Evolutionary conservation across 2,329 filamentous ascomycete genomes (phyloP).

Genomic region (Byssothecium circinans): DNA sequence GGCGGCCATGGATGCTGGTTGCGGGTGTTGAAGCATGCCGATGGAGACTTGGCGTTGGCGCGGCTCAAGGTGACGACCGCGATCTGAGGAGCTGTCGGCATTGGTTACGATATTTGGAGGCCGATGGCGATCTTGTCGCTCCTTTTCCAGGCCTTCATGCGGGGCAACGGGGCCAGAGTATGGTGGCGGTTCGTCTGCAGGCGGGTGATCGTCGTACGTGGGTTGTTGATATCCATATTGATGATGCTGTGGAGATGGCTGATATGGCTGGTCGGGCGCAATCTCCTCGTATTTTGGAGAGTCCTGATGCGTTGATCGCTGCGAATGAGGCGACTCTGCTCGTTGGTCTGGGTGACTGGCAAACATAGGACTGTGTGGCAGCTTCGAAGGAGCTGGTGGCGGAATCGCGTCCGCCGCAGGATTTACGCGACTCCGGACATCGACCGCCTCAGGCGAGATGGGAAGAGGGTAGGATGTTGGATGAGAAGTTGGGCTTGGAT

Average conservation of each 20-base stretch:
- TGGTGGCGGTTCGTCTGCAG: conserved; percentile 37
- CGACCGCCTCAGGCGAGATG: conserved; percentile 23
- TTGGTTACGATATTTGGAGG: conserved; percentile 37
- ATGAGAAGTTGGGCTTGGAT: conserved; percentile 15
- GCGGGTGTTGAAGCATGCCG: conserved; percentile 40
- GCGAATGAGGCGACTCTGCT: conserved; percentile 11
- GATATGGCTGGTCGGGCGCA: conserved; percentile 7
- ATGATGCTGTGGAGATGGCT: conserved; percentile 3
- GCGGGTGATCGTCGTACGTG: conserved; percentile 23
- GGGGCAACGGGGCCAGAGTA: conserved; percentile 36
- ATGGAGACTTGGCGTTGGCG: conserved; percentile 37
- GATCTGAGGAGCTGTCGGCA: conserved; percentile 5
- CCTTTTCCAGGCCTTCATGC: conserved; percentile 37
- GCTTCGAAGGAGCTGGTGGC: conserved; percentile 25
- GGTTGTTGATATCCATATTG: conserved; percentile 5
- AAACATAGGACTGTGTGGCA: conserved; percentile 27
- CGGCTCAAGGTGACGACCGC: conserved; percentile 19
- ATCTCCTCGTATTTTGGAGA: conserved; percentile 6
- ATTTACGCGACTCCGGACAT: conserved; percentile 26
- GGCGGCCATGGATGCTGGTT: conserved; percentile 45
- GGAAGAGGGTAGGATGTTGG: conserved; percentile 32
- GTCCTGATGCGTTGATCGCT: conserved; percentile 8
- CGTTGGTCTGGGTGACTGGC: conserved; percentile 11
- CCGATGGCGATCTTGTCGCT: conserved; percentile 22
- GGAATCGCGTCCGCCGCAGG: conserved; percentile 18